Percentiles rank a stretch among this genome's conserved stretches.
Evolutionary conservation across 768 basidiomycete species (phyloP).

Genomic region (Leccinum sublutescens): DNA sequence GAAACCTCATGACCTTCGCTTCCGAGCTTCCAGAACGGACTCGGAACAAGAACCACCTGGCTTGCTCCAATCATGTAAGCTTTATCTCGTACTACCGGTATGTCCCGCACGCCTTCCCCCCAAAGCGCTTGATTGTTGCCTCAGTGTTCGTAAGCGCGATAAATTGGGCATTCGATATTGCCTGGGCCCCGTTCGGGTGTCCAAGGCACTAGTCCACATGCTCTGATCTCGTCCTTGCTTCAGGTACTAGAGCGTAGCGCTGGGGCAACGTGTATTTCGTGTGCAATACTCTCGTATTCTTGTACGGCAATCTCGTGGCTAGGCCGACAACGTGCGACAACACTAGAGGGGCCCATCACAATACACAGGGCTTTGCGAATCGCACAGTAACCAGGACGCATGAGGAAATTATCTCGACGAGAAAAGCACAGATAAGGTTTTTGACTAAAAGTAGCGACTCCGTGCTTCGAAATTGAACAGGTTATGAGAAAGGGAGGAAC

Average conservation of each 20-base stretch:
- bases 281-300: constrained; percentile 9
- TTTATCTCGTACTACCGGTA: background rate
- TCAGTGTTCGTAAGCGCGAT: constrained; percentile 7
- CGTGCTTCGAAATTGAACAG: constrained; percentile 27
- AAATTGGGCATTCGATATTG: background rate
- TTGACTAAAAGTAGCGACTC: constrained; percentile 25
- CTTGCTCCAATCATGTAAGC: constrained; percentile 20
- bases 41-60: constrained; percentile 18
- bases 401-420: constrained; percentile 16
- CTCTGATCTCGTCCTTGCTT: constrained; percentile 1
- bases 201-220: background rate
- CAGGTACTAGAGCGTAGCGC: background rate
- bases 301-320: constrained; percentile 8
- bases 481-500: constrained; percentile 11
- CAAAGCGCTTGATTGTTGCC: constrained; percentile 2
- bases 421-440: constrained; percentile 28
- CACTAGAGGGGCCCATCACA: constrained; percentile 16
- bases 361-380: constrained; percentile 13
- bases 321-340: constrained; percentile 4
- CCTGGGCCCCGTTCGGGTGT: background rate
- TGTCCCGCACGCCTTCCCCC: background rate
- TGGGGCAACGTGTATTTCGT: constrained; percentile 19
- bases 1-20: constrained; percentile 20
- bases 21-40: constrained; percentile 23
- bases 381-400: constrained; percentile 21